Percentiles rank a stretch among this genome's conserved stretches.
Evolutionary conservation across 139 green algal species (phyloP).

Genomic region (Desmodesmus armatus): DNA sequence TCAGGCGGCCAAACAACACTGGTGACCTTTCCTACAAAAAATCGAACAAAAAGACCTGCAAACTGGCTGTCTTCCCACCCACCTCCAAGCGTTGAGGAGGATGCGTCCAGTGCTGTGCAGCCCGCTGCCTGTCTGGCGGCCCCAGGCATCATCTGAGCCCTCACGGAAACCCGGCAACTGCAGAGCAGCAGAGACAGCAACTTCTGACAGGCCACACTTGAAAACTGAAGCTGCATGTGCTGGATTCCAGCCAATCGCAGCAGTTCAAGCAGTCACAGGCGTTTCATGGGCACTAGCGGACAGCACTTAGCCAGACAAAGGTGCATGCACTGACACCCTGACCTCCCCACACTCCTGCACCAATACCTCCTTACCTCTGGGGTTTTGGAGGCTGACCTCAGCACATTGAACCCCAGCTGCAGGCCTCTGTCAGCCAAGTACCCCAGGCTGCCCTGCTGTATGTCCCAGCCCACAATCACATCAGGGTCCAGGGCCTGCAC

Average conservation of each 20-base stretch:
- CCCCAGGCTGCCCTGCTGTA: slow-evolving; percentile 87
- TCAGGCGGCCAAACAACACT: too few species aligned
- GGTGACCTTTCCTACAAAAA: too few species aligned
- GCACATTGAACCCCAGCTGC: slow-evolving; percentile 44
- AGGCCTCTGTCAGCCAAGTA: slow-evolving; percentile 83
- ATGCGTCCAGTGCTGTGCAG: slow-evolving; percentile 84
- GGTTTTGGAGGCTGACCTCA: slow-evolving; percentile 39
- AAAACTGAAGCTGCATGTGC: too few species aligned
- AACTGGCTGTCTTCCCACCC: background rate
- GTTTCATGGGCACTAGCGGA: too few species aligned
- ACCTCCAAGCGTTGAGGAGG: slow-evolving; percentile 95
- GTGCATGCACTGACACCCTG: too few species aligned
- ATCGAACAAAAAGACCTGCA: too few species aligned
- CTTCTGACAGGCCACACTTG: too few species aligned
- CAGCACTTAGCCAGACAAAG: too few species aligned
- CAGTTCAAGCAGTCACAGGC: too few species aligned
- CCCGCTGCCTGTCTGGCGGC: slow-evolving; percentile 67
- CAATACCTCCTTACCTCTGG: slow-evolving; percentile 23
- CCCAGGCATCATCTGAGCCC: slow-evolving; percentile 85
- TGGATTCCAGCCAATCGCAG: too few species aligned
- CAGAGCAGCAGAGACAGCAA: background rate
- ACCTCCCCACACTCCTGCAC: background rate
- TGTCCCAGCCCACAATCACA: slow-evolving; percentile 92
- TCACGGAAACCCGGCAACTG: slow-evolving; percentile 59
- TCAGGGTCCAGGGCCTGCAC: slow-evolving; percentile 86